A percentile compares a stretch with the other conserved stretches of the same genome.
These are phyloP conservation scores for Ramaria sp. DNA, from an alignment of 768 basidiomycete genomes.

Conservation along the genomic window DNA sequence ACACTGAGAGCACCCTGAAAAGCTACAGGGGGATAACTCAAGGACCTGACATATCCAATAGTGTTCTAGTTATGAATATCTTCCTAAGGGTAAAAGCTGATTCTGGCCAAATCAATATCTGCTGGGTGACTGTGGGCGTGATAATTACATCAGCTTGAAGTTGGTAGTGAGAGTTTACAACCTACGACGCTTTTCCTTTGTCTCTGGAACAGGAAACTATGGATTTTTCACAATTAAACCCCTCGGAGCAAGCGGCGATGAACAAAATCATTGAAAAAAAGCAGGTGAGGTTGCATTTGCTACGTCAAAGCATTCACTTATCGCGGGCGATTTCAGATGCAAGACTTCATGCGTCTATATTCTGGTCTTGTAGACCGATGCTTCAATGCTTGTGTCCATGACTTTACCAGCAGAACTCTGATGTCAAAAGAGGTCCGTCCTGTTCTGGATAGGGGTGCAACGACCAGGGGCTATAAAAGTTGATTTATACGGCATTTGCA, in stretches of 20 bases:
- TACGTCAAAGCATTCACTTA: neutral
- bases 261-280: slow-evolving; percentile 90
- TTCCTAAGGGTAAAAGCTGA: no score
- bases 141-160: no score
- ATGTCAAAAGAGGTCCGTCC: slow-evolving; percentile 75
- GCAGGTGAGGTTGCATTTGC: slow-evolving; percentile 46
- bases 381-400: slow-evolving; percentile 90
- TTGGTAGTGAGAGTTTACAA: no score
- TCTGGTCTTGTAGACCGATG: slow-evolving; percentile 91
- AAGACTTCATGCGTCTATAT: slow-evolving; percentile 95
- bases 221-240: slow-evolving; percentile 88
- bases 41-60: no score
- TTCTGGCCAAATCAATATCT: no score
- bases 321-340: slow-evolving; percentile 53
- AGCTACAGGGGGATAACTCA: no score
- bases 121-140: no score
- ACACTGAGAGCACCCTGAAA: no score
- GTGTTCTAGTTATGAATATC: no score
- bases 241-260: slow-evolving; percentile 94
- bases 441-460: slow-evolving; percentile 5
- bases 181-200: no score
- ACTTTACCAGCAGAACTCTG: slow-evolving; percentile 92
- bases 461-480: neutral
- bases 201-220: slow-evolving; percentile 27
- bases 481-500: slow-evolving; percentile 22